Conservation (phyloP, 140 eudicot genomes). For the Senecio squalidus region DNA sequence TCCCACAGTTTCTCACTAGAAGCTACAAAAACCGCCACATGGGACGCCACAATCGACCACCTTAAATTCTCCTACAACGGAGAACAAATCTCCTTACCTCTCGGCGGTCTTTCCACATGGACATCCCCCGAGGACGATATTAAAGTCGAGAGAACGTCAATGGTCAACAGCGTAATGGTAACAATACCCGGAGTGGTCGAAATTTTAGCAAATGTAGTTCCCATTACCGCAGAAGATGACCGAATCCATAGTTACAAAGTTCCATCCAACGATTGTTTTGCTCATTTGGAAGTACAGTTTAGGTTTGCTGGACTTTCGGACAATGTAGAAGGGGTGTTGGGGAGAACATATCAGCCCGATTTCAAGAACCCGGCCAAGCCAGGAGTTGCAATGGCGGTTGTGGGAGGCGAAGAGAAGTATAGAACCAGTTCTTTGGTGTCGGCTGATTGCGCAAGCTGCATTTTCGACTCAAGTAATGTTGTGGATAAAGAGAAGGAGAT, state of each 20-base stretch:
- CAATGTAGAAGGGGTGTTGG: constrained; percentile 36
- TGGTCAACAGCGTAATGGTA: constrained; percentile 31
- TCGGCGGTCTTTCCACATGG: constrained; percentile 35
- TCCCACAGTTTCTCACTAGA: constrained; percentile 39
- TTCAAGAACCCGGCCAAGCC: constrained; percentile 38
- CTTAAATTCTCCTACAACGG: constrained; percentile 32
- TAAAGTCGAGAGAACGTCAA: constrained; percentile 27
- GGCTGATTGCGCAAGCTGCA: constrained; percentile 39
- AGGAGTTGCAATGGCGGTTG: constrained; percentile 47
- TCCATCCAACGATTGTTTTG: constrained; percentile 43
- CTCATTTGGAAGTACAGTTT: constrained; percentile 44
- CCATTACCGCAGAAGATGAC: constrained; percentile 40
- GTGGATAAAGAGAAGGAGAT: constrained; percentile 6
- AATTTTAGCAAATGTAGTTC: constrained; percentile 39
- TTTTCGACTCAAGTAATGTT: constrained; percentile 28
- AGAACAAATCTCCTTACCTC: constrained; percentile 7
- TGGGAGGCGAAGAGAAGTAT: constrained; percentile 43
- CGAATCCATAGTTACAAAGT: constrained; percentile 36
- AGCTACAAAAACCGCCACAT: constrained; percentile 40
- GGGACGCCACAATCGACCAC: constrained; percentile 37
- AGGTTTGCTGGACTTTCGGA: constrained; percentile 33
- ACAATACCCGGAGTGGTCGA: constrained; percentile 32
- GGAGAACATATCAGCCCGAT: constrained; percentile 33
- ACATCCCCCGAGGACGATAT: constrained; percentile 16
- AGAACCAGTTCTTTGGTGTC: constrained; percentile 35